These are phyloP conservation scores for Cicer pinnatifidum DNA, from an alignment of 306 rosid species.

Conservation along the genomic window DNA sequence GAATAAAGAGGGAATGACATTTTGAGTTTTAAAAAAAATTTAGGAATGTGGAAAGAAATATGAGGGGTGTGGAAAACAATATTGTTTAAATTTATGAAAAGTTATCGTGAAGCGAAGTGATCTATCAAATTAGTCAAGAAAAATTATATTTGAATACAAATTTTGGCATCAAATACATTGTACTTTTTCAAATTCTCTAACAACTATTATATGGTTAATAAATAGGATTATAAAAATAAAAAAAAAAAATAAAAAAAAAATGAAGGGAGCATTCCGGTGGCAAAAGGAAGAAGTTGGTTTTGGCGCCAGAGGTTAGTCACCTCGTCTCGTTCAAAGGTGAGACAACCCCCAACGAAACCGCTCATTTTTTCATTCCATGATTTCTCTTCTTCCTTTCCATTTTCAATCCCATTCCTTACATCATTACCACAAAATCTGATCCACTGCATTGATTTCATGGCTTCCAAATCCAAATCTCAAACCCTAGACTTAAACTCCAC, in stretches of 20 bases:
- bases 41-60: too few relatives aligned
- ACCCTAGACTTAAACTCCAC: slow-evolving; percentile 58
- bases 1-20: too few relatives aligned
- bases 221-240: too few relatives aligned
- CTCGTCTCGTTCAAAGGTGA: neutral
- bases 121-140: too few relatives aligned
- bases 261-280: neutral
- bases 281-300: neutral
- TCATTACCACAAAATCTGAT: neutral
- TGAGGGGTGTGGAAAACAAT: too few relatives aligned
- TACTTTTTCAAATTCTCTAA: too few relatives aligned
- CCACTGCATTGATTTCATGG: slow-evolving; percentile 38
- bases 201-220: too few relatives aligned
- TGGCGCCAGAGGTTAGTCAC: slow-evolving; percentile 22
- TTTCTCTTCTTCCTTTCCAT: neutral
- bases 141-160: too few relatives aligned
- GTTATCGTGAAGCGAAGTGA: too few relatives aligned
- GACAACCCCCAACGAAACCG: slow-evolving; percentile 18
- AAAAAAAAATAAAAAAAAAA: neutral
- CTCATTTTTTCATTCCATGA: slow-evolving; percentile 16
- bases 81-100: too few relatives aligned
- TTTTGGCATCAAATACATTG: too few relatives aligned
- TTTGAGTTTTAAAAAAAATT: too few relatives aligned
- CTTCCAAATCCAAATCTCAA: slow-evolving; percentile 48
- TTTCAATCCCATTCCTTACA: neutral